These are phyloP conservation scores for Balakata baccata DNA, from an alignment of 345 rosid species.

Conservation along the genomic window DNA sequence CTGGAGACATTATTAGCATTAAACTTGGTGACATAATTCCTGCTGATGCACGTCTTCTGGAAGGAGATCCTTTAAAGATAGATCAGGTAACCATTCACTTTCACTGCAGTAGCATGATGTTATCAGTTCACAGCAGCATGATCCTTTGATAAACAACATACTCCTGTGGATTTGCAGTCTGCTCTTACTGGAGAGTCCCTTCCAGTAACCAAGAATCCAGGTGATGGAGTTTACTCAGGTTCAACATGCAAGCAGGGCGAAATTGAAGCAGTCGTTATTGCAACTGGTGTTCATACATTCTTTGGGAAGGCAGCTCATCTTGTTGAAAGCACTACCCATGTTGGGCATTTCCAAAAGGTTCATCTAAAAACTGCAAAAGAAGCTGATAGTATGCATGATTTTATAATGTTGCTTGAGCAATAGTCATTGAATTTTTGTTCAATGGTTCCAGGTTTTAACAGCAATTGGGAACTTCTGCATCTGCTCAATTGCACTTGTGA, in stretches of 20 bases:
- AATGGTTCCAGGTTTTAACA: slow-evolving; percentile 34
- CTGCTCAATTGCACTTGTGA: slow-evolving; percentile 40
- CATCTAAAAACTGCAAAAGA: background rate
- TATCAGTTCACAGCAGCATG: background rate
- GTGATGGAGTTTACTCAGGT: slow-evolving; percentile 37
- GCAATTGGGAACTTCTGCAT: slow-evolving; percentile 45
- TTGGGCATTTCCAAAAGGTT: slow-evolving; percentile 39
- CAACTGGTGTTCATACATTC: slow-evolving; percentile 40
- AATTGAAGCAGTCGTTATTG: slow-evolving; percentile 38
- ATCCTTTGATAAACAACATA: background rate
- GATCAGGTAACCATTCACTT: slow-evolving; percentile 40
- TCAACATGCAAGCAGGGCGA: slow-evolving; percentile 51
- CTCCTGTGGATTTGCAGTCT: slow-evolving; percentile 29
- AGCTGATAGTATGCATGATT: background rate
- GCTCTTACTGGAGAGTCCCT: slow-evolving; percentile 60
- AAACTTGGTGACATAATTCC: slow-evolving; percentile 62
- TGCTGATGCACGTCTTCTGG: slow-evolving; percentile 68
- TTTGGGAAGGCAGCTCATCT: slow-evolving; percentile 48
- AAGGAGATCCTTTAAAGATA: slow-evolving; percentile 73
- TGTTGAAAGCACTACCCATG: slow-evolving; percentile 37
- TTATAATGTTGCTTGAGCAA: background rate
- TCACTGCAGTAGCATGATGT: background rate
- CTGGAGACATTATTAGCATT: slow-evolving; percentile 52
- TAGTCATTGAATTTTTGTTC: background rate
- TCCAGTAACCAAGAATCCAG: slow-evolving; percentile 35